Conservation (phyloP, 2,329 filamentous ascomycete genomes). For the Verticillium nubilum region DNA sequence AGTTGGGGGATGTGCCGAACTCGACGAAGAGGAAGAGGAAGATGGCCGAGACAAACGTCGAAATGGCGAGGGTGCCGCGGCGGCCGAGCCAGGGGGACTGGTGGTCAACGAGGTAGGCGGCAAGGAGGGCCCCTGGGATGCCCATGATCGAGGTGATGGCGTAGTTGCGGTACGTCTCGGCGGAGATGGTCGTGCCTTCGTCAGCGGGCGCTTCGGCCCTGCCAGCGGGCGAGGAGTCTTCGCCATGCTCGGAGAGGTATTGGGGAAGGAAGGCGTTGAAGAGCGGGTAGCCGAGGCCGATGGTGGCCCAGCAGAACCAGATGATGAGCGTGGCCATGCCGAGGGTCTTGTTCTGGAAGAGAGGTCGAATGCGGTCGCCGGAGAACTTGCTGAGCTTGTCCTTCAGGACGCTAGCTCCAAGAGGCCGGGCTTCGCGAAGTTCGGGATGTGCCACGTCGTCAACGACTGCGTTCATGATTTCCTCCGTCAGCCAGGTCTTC, state of each 20-base stretch:
- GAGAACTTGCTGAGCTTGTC: slow-evolving; percentile 63
- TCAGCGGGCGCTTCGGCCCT: slow-evolving; percentile 21
- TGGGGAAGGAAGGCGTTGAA: slow-evolving; percentile 91
- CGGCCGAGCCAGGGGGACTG: slow-evolving; percentile 60
- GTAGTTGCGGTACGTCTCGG: slow-evolving; percentile 69
- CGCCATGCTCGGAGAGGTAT: slow-evolving; percentile 54
- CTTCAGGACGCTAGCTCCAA: slow-evolving; percentile 37
- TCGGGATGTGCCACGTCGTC: slow-evolving; percentile 1
- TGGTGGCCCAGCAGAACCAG: slow-evolving; percentile 77
- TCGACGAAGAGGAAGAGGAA: slow-evolving; percentile 65
- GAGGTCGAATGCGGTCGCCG: slow-evolving; percentile 57
- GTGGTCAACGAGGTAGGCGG: slow-evolving; percentile 65
- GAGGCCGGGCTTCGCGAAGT: slow-evolving; percentile 3
- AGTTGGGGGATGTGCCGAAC: slow-evolving; percentile 48
- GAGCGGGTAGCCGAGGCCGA: slow-evolving; percentile 81
- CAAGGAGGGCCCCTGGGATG: slow-evolving; percentile 71
- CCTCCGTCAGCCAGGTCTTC: slow-evolving; percentile 72
- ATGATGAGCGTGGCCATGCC: slow-evolving; percentile 49
- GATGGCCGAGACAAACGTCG: slow-evolving; percentile 60
- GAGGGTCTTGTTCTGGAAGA: slow-evolving; percentile 52
- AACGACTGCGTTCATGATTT: slow-evolving; percentile 55
- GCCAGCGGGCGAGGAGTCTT: slow-evolving; percentile 15
- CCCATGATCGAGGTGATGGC: slow-evolving; percentile 73
- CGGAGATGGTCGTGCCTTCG: slow-evolving; percentile 27
- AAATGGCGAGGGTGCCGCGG: slow-evolving; percentile 64